Base-by-base conservation (phyloP, 148 eudicot genomes). In the Fagopyrum homotropicum region DNA sequence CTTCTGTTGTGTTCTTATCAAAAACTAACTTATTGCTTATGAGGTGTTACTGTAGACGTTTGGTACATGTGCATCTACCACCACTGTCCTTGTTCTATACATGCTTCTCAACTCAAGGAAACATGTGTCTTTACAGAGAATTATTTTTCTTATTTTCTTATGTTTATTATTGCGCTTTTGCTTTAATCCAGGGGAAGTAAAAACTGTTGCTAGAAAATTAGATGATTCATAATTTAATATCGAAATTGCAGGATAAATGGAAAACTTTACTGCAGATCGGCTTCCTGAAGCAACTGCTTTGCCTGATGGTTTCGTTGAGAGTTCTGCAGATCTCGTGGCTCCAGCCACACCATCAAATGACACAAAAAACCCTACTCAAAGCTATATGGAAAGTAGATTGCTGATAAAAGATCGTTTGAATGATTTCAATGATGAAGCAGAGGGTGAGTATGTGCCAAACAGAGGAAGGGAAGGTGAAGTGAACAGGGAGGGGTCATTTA, bases 251-350 rank as follows among this genome's bases (percentile, higher is more conserved):
- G 70, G 70, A 46, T 66, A 30, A 66, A 93, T 90, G 93, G 91
- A 86, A 74, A 82, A 83, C 50, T 73, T 84, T 51, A 87, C 76
- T 9, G 89, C 74, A 50, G 85, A 84, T 79, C 86, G 78, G 80
- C 98, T 91, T 61, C 97, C 98, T 0, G 97, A 91, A 74, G 93
- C 85, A 15, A 90, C 84, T 80, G 84, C 97, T 43, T 83, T 93
- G 86, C 98, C 98, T 22, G 98, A 93, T 77, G 97, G 97, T 10
- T 93, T 93, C 77, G 93, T 93, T 10, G 90, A 89, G 73, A 86
- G 93, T 77, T 72, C 85, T 16, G 76, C 76, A 26, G 93, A 86
- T 4, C 77, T 77, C 29, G 54, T 82, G 79, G 83, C 84, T 59
- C 82, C 90, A 47, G 56, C 76, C 55, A 84, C 85, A 48, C 86